Evolutionary conservation across 2,329 filamentous ascomycete species (phyloP), one percentile per base, ranked within the genome.

Genomic region (Aspergillus aculeatinus): DNA sequence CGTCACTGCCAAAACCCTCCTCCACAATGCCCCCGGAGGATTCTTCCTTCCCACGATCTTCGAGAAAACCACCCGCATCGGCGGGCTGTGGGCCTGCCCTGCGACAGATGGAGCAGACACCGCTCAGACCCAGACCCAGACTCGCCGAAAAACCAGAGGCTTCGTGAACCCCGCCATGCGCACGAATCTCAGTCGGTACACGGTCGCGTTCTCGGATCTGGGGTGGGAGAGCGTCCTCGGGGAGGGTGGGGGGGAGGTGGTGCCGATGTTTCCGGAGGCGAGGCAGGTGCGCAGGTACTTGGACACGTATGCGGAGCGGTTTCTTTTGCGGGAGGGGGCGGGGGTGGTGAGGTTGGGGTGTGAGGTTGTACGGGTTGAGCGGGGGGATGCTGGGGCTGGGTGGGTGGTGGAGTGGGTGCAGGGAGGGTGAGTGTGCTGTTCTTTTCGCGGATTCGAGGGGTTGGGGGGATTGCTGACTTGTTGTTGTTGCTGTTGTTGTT

Each of bases 201-300:
- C 90, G 0, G 86, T 95, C 64, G 66, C 68, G 0, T 76, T 76
- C 44, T 76, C 74, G 2, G 91, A 94, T 70, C 73, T 91, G 25
- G 83, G 89, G 5, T 96, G 91, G 91, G 80, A 83, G 3, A 76
- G 75, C 4, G 77, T 81, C 0, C 65, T 79, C 5, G 25, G 39
- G 39, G 23, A 21, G 21, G 21, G 21, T 21, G 6, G 1, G 75
- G 74, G 4, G 76, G 19, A 21, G 19, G 2, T 21, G 21, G 3
- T 80, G 1, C 86, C 88, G 1, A 82, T 89, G 73, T 87, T 95
- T 51, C 91, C 91, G 1, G 86, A 82, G 42, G 91, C 90, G 0
- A 91, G 89, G 86, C 86, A 91, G 76, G 85, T 94, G 4, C 90
- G 90, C 1, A 79, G 78, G 25, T 96, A 96, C 71, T 79, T 95